A percentile compares a stretch with the other conserved stretches of the same genome.
phyloP scores from a whole-genome alignment of 164 flowering plant species.

The Amborella trichopoda region DNA sequence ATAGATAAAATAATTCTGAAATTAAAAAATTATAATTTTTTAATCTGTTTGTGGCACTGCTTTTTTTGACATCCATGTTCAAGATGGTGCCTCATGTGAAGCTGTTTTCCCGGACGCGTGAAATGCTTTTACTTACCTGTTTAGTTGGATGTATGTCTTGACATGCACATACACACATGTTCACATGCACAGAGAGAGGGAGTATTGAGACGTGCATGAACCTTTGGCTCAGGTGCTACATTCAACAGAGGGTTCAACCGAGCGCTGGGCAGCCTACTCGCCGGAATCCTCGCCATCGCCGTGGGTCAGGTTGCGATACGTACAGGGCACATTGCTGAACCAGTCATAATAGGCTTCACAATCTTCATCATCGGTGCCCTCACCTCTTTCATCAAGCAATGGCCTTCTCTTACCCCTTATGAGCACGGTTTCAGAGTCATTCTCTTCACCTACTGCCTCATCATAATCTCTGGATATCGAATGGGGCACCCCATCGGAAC shows the following conservation, averaged over 20 bases:
- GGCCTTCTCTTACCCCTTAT: slow-evolving; percentile 68
- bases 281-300: slow-evolving; percentile 54
- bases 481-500: slow-evolving; percentile 56
- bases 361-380: slow-evolving; percentile 59
- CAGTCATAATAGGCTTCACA: slow-evolving; percentile 61
- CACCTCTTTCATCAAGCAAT: slow-evolving; percentile 66
- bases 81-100: too few species aligned
- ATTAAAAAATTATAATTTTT: too few species aligned
- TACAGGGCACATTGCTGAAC: slow-evolving; percentile 38
- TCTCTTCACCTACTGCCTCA: slow-evolving; percentile 68
- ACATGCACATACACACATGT: not conserved
- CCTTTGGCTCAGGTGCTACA: slow-evolving; percentile 43
- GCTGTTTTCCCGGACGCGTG: too few species aligned
- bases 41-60: too few species aligned
- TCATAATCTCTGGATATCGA: slow-evolving; percentile 68
- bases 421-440: slow-evolving; percentile 76
- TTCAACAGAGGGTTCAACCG: slow-evolving; percentile 76
- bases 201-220: too few species aligned
- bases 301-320: slow-evolving; percentile 43
- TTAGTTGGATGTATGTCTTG: not conserved
- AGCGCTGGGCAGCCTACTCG: slow-evolving; percentile 78
- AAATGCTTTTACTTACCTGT: too few species aligned
- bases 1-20: too few species aligned
- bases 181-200: too few species aligned
- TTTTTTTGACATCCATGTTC: too few species aligned